Base-by-base conservation (phyloP, 2,329 filamentous ascomycete species). In the Lizonia empirigonia region DNA sequence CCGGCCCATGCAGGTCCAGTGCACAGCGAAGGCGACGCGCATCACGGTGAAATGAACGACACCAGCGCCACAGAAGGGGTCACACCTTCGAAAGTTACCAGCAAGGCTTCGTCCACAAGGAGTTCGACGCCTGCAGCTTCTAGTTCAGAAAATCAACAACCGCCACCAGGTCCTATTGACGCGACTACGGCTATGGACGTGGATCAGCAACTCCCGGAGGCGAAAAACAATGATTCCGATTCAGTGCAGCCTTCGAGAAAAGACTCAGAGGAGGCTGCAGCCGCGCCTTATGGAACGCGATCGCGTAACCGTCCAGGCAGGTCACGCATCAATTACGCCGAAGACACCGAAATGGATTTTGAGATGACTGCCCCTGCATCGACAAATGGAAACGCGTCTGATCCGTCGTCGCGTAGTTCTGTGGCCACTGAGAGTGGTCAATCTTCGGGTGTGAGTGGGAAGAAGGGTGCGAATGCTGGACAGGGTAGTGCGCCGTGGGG, bases 301-400 rank as follows among this genome's bases (percentile, higher is more conserved):
- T 97, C 92, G 64, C 89, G 94, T 72, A 96, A 96, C 75, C 88
- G 92, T 68, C 87, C 84, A 50, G 88, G 89, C 66, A 85, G 83
- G 61, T 82, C 88, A 63, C 89, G 94, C 62, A 86, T 88, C 60
- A 99, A 99, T 76, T 99, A 99, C 75, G 93, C 94, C 41, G 94
- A 99, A 76, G 93, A 97, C 74, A 81, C 92, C 62, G 93, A 97
- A 67, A 85, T 90, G 74, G 94, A 97, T 71, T 90, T 91, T 72
- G 93, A 97, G 67, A 83, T 81, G 62, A 66, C 71, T 19, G 77
- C 81, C 68, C 41, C 42, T 72, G 82, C 84, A 55, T 64, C 77
- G 44, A 85, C 85, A 70, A 88, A 87, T 69, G 71, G 78, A 29
- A 78, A 79, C 63, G 77, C 78, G 55, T 81, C 71, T 56, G 72